These are phyloP conservation scores for Hypoxylon sp. DNA, from an alignment of 2,329 filamentous ascomycete genomes.

Conservation along the genomic window DNA sequence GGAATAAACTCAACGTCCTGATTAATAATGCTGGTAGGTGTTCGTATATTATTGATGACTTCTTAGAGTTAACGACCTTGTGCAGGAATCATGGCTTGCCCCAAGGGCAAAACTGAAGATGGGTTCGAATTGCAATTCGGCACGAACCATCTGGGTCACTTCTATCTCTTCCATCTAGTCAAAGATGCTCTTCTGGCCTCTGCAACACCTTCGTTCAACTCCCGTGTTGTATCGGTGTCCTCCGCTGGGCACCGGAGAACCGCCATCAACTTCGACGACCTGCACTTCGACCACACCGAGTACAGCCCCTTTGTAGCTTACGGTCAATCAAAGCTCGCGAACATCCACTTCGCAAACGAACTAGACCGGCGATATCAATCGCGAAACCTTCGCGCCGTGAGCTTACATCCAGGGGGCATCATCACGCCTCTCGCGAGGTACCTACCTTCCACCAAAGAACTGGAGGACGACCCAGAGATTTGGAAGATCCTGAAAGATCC, in stretches of 20 bases:
- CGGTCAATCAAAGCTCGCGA: constrained; percentile 63
- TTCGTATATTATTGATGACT: background rate
- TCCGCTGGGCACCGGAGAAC: constrained; percentile 54
- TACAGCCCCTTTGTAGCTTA: constrained; percentile 58
- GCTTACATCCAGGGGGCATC: constrained; percentile 59
- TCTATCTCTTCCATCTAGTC: constrained; percentile 38
- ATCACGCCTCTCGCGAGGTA: constrained; percentile 47
- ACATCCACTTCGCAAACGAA: constrained; percentile 63
- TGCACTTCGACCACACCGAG: constrained; percentile 51
- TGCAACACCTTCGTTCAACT: constrained; percentile 49
- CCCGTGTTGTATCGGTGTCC: constrained; percentile 59
- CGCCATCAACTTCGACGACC: constrained; percentile 49
- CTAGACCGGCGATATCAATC: constrained; percentile 62
- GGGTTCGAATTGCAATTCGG: constrained; percentile 40
- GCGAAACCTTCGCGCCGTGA: constrained; percentile 57
- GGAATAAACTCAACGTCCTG: constrained; percentile 33
- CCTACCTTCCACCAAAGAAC: constrained; percentile 33
- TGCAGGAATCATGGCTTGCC: constrained; percentile 33
- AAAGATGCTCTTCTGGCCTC: constrained; percentile 26
- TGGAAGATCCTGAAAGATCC: constrained; percentile 47
- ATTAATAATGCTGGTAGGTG: constrained; percentile 37
- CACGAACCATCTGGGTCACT: constrained; percentile 38
- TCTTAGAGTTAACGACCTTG: background rate
- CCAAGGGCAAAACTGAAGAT: constrained; percentile 25
- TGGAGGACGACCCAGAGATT: constrained; percentile 7